phyloP scores from a whole-genome alignment of 2,329 filamentous ascomycete genomes.

The Fonsecaea nubica region DNA sequence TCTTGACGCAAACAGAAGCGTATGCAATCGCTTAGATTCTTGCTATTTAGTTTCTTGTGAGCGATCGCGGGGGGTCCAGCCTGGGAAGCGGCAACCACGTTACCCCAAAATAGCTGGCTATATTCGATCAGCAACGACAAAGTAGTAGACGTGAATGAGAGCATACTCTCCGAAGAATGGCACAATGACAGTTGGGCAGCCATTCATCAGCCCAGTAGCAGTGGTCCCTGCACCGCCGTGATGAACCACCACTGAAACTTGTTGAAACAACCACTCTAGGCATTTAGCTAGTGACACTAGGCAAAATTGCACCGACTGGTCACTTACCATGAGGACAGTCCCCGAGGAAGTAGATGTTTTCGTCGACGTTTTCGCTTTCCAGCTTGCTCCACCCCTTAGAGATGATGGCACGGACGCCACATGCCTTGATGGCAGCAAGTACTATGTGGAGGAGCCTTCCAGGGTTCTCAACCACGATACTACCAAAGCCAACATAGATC shows the following conservation, averaged over 20 bases:
- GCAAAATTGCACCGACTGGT: neutral
- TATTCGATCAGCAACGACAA: conserved; percentile 1
- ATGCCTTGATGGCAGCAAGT: conserved; percentile 55
- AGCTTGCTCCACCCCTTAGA: conserved; percentile 63
- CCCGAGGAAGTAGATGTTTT: conserved; percentile 58
- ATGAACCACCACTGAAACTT: conserved; percentile 63
- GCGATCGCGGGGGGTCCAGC: conserved; percentile 59
- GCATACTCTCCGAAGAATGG: conserved; percentile 63
- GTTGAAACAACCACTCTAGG: conserved; percentile 64
- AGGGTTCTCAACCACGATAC: conserved; percentile 62
- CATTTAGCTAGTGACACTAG: neutral
- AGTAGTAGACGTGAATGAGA: too few species aligned
- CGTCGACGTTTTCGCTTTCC: conserved; percentile 44
- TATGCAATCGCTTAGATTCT: conserved; percentile 56
- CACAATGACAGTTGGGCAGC: conserved; percentile 60
- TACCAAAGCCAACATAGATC: conserved; percentile 64
- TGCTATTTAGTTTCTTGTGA: conserved; percentile 52
- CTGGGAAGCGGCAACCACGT: conserved; percentile 58
- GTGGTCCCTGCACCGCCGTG: conserved; percentile 64
- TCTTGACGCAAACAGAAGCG: conserved; percentile 49
- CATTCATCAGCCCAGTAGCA: conserved; percentile 60
- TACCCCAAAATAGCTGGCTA: conserved; percentile 61
- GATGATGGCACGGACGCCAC: conserved; percentile 60
- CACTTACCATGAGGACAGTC: conserved; percentile 57
- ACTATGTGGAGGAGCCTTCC: conserved; percentile 53